Conservation (phyloP, 495 filamentous ascomycete genomes). For the Cudoniella acicularis region DNA sequence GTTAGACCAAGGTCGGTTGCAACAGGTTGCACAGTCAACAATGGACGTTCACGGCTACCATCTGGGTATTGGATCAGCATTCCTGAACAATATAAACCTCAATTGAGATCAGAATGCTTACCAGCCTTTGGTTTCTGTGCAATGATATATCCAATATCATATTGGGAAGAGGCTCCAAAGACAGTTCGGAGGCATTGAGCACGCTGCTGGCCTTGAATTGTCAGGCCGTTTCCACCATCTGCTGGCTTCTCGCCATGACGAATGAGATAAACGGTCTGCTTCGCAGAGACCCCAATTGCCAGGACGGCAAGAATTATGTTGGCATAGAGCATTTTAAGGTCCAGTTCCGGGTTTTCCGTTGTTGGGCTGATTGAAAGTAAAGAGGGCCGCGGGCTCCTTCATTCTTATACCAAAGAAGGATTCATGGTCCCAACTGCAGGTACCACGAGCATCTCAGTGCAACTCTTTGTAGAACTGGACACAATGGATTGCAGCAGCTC, state of each 20-base stretch:
- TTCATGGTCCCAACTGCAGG: neutral
- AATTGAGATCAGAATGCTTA: constrained; percentile 15
- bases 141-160: constrained; percentile 53
- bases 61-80: constrained; percentile 27
- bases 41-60: constrained; percentile 46
- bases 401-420: neutral
- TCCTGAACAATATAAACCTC: neutral
- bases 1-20: constrained; percentile 48
- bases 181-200: constrained; percentile 48
- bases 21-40: constrained; percentile 49
- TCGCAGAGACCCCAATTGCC: neutral
- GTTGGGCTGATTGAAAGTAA: neutral
- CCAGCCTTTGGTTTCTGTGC: constrained; percentile 45
- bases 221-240: constrained; percentile 39
- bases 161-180: constrained; percentile 42
- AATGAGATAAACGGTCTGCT: constrained; percentile 46
- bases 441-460: neutral
- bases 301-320: neutral
- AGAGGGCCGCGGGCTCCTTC: neutral
- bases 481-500: neutral
- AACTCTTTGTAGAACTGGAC: neutral
- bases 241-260: constrained; percentile 56
- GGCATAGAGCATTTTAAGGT: constrained; percentile 7
- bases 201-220: constrained; percentile 40
- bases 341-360: too few species aligned